Base-by-base conservation (phyloP, 352 stramenopile species). In the Phytophthora sp. region DNA sequence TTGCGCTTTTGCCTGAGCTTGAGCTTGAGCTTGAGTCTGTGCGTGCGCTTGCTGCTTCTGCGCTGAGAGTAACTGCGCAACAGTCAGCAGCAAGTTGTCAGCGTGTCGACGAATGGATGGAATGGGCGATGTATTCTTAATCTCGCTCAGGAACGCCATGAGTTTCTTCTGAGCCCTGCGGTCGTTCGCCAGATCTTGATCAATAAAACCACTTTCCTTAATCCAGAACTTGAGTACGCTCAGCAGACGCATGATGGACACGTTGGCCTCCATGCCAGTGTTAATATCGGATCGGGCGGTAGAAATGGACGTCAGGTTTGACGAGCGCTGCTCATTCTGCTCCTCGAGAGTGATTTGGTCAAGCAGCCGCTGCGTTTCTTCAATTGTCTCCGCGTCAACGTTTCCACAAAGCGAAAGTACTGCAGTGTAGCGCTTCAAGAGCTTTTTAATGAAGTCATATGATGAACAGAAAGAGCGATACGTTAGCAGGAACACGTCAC, bases 201-300 rank as follows among this genome's bases (percentile, higher is more conserved):
- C 83, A 30, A 96, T 94, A 68, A 86, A 96, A 0, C 80, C 80
- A 51, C 85, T 94, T 51, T 96, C 88, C 52, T 93, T 94, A 66
- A 96, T 93, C 88, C 88, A 96, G 46, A 84, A 96, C 62, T 96
- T 96, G 54, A 96, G 74, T 11, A 96, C 84, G 55, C 82, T 94
- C 33, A 96, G 74, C 18, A 94, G 49, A 5, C 88, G 84, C 86
- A 96, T 96, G 61, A 96, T 93, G 8, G 86, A 93, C 16, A 96
- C 82, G 44, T 82, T 94, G 20, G 85, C 88, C 56, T 93, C 86
- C 76, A 91, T 87, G 27, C 77, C 74, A 6, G 84, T 90, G 63
- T 91, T 89, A 56, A 94, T 91, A 54, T 94, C 84, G 1, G 86
- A 93, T 15, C 76, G 73, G 7, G 83, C 85, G 2, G 83, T 90